Percentiles rank a stretch among this genome's conserved stretches.
These are phyloP conservation scores for Lasiosphaeriaceae sp. DNA, from an alignment of 495 filamentous ascomycete genomes.

Conservation along the genomic window DNA sequence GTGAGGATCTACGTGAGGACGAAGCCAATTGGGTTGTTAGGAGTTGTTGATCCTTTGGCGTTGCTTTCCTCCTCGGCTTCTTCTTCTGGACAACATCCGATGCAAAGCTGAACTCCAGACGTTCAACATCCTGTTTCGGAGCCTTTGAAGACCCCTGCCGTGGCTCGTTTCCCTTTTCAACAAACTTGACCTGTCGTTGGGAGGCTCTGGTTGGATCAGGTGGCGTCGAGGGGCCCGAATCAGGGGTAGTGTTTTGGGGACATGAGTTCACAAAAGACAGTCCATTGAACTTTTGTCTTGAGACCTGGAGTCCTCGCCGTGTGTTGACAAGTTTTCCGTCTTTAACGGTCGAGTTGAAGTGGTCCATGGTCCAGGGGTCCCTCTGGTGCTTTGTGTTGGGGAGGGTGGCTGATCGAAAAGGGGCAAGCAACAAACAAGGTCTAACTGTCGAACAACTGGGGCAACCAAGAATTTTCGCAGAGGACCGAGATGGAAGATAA, in stretches of 20 bases:
- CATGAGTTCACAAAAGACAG: slow-evolving; percentile 29
- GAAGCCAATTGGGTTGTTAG: slow-evolving; percentile 3
- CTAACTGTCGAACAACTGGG: neutral
- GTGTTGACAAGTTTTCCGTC: slow-evolving; percentile 28
- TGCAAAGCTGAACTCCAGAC: neutral
- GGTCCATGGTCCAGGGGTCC: slow-evolving; percentile 20
- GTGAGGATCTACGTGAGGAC: slow-evolving; percentile 5
- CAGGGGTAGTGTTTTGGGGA: slow-evolving; percentile 9
- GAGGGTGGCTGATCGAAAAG: neutral
- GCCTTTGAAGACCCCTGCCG: neutral
- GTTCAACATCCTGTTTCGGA: slow-evolving; percentile 1
- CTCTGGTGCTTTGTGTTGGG: neutral
- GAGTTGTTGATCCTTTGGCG: slow-evolving; percentile 5
- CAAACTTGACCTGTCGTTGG: slow-evolving; percentile 17
- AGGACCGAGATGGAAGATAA: neutral
- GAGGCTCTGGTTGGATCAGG: slow-evolving; percentile 1
- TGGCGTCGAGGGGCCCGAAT: neutral
- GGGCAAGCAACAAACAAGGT: neutral
- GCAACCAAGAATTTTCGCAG: neutral
- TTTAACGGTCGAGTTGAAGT: slow-evolving; percentile 29
- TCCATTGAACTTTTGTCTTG: slow-evolving; percentile 27
- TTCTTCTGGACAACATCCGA: slow-evolving; percentile 4
- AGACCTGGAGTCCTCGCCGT: slow-evolving; percentile 27
- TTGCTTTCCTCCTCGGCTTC: slow-evolving; percentile 8
- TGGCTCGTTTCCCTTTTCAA: slow-evolving; percentile 8